A percentile compares a stretch with the other conserved stretches of the same genome.
Conservation (phyloP, 805 yeast genomes). For the Tanozyma kutaoensis region DNA sequence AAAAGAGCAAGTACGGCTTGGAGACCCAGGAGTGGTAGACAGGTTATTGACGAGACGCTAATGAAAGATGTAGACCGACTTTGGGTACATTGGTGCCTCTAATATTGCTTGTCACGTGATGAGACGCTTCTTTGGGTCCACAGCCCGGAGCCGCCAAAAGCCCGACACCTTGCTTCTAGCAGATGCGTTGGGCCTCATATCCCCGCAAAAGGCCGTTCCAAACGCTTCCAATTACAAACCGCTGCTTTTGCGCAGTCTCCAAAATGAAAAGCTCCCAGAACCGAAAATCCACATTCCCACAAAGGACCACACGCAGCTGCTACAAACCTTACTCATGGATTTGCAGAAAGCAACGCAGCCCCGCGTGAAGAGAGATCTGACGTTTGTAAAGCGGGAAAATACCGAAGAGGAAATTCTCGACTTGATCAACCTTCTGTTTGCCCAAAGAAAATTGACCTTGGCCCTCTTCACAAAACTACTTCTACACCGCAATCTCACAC, state of each 20-base stretch:
- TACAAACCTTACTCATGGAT: constrained; percentile 14
- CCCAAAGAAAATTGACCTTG: constrained; percentile 13
- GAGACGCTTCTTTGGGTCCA: too few species aligned
- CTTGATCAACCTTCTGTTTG: constrained; percentile 10
- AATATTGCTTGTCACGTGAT: too few species aligned
- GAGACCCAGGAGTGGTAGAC: constrained; percentile 58
- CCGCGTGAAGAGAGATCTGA: constrained; percentile 2
- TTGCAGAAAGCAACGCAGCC: constrained; percentile 6
- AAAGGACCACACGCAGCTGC: constrained; percentile 3
- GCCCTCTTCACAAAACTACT: constrained; percentile 13
- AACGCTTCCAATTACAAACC: constrained; percentile 13
- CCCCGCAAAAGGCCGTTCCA: constrained; percentile 8
- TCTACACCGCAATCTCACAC: constrained; percentile 10
- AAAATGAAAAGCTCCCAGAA: constrained; percentile 19
- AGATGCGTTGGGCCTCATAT: constrained; percentile 22
- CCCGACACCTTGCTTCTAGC: constrained; percentile 8
- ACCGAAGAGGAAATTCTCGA: constrained; percentile 10
- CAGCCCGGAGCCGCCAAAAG: too few species aligned
- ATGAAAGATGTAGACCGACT: too few species aligned
- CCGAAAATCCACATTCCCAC: constrained; percentile 3
- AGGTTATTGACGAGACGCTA: too few species aligned
- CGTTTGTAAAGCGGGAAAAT: background rate
- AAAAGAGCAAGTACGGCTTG: too few species aligned
- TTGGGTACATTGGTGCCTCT: too few species aligned
- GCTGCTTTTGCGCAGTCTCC: constrained; percentile 16